phyloP scores from a whole-genome alignment of 2,329 filamentous ascomycete genomes.

The Niveomyces coronatus region DNA sequence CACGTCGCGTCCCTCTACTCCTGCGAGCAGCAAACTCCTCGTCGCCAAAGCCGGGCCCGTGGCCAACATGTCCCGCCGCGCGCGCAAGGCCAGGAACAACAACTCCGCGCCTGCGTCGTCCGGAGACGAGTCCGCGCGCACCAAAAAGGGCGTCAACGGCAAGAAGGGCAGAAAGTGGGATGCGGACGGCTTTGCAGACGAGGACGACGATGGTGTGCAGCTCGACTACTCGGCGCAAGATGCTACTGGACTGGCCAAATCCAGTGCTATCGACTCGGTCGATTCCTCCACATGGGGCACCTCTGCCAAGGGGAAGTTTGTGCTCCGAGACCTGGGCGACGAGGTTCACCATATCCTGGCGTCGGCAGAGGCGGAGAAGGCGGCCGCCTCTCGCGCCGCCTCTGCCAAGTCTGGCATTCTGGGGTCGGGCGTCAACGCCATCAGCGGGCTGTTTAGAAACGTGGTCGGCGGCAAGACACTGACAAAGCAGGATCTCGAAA shows the following conservation, averaged over 20 bases:
- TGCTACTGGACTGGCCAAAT: constrained; percentile 36
- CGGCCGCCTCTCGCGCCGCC: constrained; percentile 34
- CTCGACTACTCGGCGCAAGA: constrained; percentile 77
- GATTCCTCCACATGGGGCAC: constrained; percentile 76
- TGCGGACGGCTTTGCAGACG: constrained; percentile 76
- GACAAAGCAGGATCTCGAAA: constrained; percentile 79
- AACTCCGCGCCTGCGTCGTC: constrained; percentile 62
- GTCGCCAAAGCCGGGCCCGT: constrained; percentile 66
- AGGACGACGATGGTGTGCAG: constrained; percentile 66
- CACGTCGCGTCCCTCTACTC: constrained; percentile 70
- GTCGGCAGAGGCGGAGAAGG: constrained; percentile 59
- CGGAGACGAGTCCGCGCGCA: constrained; percentile 63
- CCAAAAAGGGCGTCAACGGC: constrained; percentile 48
- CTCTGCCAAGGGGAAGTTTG: constrained; percentile 82
- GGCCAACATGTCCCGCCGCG: constrained; percentile 68
- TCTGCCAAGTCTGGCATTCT: constrained; percentile 53
- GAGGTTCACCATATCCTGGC: constrained; percentile 86
- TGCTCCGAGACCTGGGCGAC: constrained; percentile 85
- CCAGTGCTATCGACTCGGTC: constrained; percentile 59
- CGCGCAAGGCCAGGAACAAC: constrained; percentile 59
- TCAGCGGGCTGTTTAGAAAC: constrained; percentile 85
- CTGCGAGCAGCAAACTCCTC: constrained; percentile 51
- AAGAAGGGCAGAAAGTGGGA: constrained; percentile 94
- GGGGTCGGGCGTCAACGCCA: constrained; percentile 68
- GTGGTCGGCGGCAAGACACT: constrained; percentile 90